Base-by-base conservation (phyloP, 2,329 filamentous ascomycete species). In the Claviceps arundinis region DNA sequence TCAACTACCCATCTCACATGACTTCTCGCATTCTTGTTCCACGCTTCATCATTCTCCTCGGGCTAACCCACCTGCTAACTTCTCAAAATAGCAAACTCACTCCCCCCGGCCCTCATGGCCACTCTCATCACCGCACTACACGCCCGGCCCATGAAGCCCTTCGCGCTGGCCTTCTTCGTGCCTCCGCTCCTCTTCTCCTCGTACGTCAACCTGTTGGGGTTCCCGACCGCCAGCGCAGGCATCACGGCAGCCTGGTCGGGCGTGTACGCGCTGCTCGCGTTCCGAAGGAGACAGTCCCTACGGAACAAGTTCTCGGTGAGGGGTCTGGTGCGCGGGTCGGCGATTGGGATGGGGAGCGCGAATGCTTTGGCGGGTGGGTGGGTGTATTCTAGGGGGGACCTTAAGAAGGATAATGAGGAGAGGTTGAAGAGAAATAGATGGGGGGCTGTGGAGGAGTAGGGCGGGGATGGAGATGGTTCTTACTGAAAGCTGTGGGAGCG, bases 171-270 rank as follows among this genome's bases (percentile, higher is more conserved):
- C 61, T 66, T 75, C 57, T 72, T 74, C 60, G 64, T 69, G n/a
- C 74, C 53, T 9, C 43, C 48, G 4, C 46, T 55, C 30, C 49
- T 56, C 19, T 78, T 81, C 65, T 69, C 73, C 51, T 74, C 72
- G 61, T 82, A 81, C 66, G 72, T 80, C 60, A 80, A 79, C 63
- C 71, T 82, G 6, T 75, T 77, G 19, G 78, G 78, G 54, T 80
- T 76, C 67, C 73, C 72, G 55, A 77, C 75, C 4, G 77, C 78
- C 61, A 72, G 71, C 52, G 78, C 77, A 2, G 78, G 76, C 49
- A 65, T 81, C 52, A 71, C 74, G 0, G 75, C 75, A 50, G 76
- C 78, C 16, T 76, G 75, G 67, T 78, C 74, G 45, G 78, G 77
- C 34, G 68, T 80, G 16, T 82, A 82, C 62, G 72, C 74, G 4